Base-by-base conservation (phyloP, 2,329 filamentous ascomycete species). In the Reticulascus tulasneorum region DNA sequence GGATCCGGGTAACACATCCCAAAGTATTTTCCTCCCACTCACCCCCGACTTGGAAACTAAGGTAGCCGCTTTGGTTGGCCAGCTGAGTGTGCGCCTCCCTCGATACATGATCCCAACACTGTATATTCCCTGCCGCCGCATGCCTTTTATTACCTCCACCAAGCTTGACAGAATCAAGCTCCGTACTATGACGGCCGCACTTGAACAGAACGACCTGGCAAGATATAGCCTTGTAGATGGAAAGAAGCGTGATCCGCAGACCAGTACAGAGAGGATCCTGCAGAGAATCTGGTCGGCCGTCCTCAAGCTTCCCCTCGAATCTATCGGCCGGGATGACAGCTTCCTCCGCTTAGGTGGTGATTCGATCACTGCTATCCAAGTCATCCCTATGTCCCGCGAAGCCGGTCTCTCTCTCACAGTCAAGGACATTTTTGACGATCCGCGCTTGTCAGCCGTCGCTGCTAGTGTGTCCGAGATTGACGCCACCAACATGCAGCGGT, bases 291-390 rank as follows among this genome's bases (percentile, higher is more conserved):
- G 43, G 43, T 29, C 40, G 9, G 18, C 24, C 12, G 26, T 40
- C 9, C 31, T 46, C n/a, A n/a, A 38, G 11, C 22, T 47, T 2
- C 30, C 35, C 2, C 38, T 35, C 2, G 28, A 31, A 9, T 38
- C 32, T 10, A 46, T 50, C 27, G 35, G 46, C 24, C 16, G 38
- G 1, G 37, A 47, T 9, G 46, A 50, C 25, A 48, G 45, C 25
- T 50, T 50, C 25, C 48, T 44, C 28, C 33, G 33, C 13, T 37
- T 50, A 1, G 47, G 47, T 3, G 47, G 47, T 11, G 46, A 50
- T 23, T 50, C 47, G 4, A 48, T 49, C 23, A 31, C 15, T 9
- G 37, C 37, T 17, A 40, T 40, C 30, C 23, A 26, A 11, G 32
- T 40, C 9, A 33, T 29, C 2, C 17, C 36, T 4, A 15, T 13